Percentiles rank a stretch among this genome's conserved stretches.
These are phyloP conservation scores for Hypoxylon sp. DNA, from an alignment of 2,329 filamentous ascomycete species.

Conservation along the genomic window DNA sequence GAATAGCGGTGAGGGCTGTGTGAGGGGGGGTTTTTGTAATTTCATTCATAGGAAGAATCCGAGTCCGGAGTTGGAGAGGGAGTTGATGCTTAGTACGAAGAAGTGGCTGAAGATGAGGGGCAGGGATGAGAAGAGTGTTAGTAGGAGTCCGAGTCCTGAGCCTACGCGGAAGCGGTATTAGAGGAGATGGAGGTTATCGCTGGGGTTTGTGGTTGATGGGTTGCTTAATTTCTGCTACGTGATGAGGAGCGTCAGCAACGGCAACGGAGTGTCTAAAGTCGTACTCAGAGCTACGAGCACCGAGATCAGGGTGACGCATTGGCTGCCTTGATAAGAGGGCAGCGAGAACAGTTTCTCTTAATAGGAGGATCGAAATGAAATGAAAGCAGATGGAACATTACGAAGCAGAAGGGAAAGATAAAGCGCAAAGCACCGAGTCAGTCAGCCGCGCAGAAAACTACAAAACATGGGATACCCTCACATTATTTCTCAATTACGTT, in stretches of 20 bases:
- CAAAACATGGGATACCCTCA: slow-evolving; percentile 19
- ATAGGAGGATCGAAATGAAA: neutral
- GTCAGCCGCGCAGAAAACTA: neutral
- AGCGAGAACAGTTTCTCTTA: neutral
- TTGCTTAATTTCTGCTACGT: neutral
- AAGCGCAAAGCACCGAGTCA: neutral
- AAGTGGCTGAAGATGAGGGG: slow-evolving; percentile 94
- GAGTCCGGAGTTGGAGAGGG: slow-evolving; percentile 85
- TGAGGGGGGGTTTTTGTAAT: slow-evolving; percentile 97
- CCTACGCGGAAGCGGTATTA: slow-evolving; percentile 80
- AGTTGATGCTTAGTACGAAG: slow-evolving; percentile 89
- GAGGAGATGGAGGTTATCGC: slow-evolving; percentile 11
- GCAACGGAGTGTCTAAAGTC: neutral
- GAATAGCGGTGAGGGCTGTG: slow-evolving; percentile 95
- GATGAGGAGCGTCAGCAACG: neutral
- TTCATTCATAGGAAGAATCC: slow-evolving; percentile 99
- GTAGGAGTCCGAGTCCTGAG: slow-evolving; percentile 87
- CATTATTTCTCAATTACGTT: slow-evolving; percentile 3
- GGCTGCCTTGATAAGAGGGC: neutral
- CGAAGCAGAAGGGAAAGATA: neutral
- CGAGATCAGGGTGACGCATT: neutral
- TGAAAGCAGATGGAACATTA: neutral
- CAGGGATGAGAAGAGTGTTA: slow-evolving; percentile 84
- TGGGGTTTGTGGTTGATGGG: neutral
- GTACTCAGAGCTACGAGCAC: neutral